Evolutionary conservation across 2,329 filamentous ascomycete genomes (phyloP).

Genomic region (Sclerotinia nivalis): DNA sequence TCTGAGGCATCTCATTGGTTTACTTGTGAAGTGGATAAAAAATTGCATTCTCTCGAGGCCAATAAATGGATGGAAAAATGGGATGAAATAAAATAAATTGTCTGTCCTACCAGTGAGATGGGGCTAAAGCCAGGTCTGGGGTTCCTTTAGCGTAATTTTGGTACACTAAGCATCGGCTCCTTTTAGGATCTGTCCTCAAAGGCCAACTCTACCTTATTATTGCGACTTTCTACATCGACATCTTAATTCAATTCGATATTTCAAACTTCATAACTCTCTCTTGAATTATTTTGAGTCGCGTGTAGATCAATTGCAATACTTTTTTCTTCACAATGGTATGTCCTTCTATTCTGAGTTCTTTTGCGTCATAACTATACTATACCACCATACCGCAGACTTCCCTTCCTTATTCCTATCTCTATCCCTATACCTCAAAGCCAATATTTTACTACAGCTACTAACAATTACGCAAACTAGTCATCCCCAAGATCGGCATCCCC

Average conservation of each 20-base stretch:
- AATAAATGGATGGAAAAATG: not conserved
- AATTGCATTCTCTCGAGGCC: not conserved
- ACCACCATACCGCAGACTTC: not conserved
- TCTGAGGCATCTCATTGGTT: not conserved
- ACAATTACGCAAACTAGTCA: conserved; percentile 34
- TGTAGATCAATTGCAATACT: not conserved
- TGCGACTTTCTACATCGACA: not conserved
- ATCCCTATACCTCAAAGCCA: not conserved
- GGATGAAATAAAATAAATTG: conserved; percentile 1
- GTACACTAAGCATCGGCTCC: conserved; percentile 14
- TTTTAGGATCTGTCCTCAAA: conserved; percentile 26
- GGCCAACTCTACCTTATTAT: conserved; percentile 5
- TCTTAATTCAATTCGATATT: not conserved
- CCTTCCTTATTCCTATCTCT: not conserved
- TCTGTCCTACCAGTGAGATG: conserved; percentile 12
- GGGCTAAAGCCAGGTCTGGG: conserved; percentile 11
- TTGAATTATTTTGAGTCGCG: not conserved
- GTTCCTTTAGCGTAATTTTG: conserved; percentile 21
- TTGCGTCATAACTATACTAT: not conserved
- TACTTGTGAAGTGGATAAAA: not conserved
- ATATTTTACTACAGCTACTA: not conserved
- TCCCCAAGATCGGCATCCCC: conserved; percentile 55
- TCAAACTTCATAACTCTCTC: not conserved
- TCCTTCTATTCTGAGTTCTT: not conserved
- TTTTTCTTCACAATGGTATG: conserved; percentile 21